Percentiles rank a stretch among this genome's conserved stretches.
These are phyloP conservation scores for Mortierella sp. DNA, from an alignment of 371 early-diverging fungal genomes.

Conservation along the genomic window DNA sequence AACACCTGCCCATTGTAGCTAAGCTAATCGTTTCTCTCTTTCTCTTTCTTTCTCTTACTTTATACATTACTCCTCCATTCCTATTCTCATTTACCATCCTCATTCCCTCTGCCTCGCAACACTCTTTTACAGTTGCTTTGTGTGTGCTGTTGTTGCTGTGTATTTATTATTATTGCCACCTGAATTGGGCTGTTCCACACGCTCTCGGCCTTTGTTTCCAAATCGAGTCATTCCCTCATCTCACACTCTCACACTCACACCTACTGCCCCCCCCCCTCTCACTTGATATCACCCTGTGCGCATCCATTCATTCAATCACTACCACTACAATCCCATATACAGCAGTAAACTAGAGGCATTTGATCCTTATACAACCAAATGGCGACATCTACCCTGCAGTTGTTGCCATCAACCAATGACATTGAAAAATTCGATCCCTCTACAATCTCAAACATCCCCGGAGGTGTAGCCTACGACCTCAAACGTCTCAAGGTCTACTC, in stretches of 20 bases:
- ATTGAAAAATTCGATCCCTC: slow-evolving; percentile 15
- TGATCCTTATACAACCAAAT: neutral
- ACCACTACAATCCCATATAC: neutral
- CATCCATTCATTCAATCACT: neutral
- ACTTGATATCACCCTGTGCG: too few relatives aligned
- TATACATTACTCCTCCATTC: neutral
- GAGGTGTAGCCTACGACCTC: slow-evolving; percentile 36
- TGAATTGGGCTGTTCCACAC: too few relatives aligned
- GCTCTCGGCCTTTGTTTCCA: neutral
- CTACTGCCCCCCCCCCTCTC: neutral
- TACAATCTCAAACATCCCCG: too few relatives aligned
- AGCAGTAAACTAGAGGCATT: neutral
- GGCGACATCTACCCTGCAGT: slow-evolving; percentile 35
- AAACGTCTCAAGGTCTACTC: slow-evolving; percentile 55
- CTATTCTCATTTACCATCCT: neutral
- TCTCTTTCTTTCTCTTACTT: neutral
- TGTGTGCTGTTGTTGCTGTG: too few relatives aligned
- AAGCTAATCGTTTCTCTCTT: neutral
- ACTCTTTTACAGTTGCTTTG: neutral
- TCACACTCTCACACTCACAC: neutral
- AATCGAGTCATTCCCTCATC: neutral
- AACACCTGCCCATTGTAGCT: neutral
- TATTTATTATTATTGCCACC: neutral
- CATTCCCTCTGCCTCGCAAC: too few relatives aligned
- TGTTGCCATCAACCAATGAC: slow-evolving; percentile 13